These are phyloP conservation scores for Fusarium globosum DNA, from an alignment of 2,329 filamentous ascomycete species.

Conservation along the genomic window DNA sequence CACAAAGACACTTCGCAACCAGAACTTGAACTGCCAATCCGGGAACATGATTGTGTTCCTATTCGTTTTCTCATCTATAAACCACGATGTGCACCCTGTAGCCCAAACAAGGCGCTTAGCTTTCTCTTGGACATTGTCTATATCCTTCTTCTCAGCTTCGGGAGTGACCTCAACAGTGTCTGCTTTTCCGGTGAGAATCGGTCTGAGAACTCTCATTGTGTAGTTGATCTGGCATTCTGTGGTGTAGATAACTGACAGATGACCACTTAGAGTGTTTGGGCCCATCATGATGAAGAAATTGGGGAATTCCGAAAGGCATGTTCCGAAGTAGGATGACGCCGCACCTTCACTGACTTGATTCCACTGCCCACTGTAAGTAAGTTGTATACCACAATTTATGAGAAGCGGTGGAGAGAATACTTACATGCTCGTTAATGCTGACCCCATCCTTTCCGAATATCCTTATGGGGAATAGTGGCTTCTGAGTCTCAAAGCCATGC, in stretches of 20 bases:
- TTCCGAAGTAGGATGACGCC: constrained; percentile 59
- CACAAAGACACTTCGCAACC: constrained; percentile 59
- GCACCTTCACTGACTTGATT: constrained; percentile 37
- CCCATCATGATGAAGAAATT: constrained; percentile 54
- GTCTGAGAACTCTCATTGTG: constrained; percentile 47
- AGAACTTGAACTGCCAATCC: constrained; percentile 62
- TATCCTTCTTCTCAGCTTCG: constrained; percentile 40
- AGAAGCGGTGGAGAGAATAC: constrained; percentile 1
- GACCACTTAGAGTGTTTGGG: constrained; percentile 56
- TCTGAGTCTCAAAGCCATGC: constrained; percentile 61
- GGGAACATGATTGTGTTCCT: constrained; percentile 65
- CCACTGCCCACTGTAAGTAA: constrained; percentile 42
- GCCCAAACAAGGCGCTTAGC: constrained; percentile 59
- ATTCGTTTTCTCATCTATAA: constrained; percentile 57
- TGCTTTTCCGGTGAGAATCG: constrained; percentile 47
- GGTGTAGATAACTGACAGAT: constrained; percentile 61
- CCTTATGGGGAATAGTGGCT: constrained; percentile 58
- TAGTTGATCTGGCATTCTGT: constrained; percentile 65
- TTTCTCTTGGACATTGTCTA: constrained; percentile 53
- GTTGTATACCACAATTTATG: constrained; percentile 4
- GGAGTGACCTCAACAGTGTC: constrained; percentile 49
- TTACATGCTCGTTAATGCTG: constrained; percentile 54
- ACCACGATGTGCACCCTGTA: constrained; percentile 64
- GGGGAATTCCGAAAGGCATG: constrained; percentile 58
- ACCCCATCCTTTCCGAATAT: constrained; percentile 57